phyloP scores from a whole-genome alignment of 2,329 filamentous ascomycete genomes.

The Bipolaris sorokiniana region DNA sequence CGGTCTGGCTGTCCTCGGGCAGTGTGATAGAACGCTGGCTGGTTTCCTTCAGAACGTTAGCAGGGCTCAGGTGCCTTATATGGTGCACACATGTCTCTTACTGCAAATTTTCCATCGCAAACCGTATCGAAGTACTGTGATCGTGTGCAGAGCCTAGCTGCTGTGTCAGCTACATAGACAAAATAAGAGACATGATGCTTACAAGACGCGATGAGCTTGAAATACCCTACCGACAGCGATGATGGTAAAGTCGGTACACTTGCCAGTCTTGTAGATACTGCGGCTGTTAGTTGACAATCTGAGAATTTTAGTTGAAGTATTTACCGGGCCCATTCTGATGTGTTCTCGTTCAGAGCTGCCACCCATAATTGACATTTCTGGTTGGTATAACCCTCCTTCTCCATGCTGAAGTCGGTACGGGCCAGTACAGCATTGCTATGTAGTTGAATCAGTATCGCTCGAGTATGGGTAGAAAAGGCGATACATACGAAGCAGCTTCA shows the following conservation, averaged over 20 bases:
- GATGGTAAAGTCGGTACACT: slow-evolving; percentile 32
- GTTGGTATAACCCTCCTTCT: slow-evolving; percentile 14
- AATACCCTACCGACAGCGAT: slow-evolving; percentile 22
- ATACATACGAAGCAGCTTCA: slow-evolving; percentile 19
- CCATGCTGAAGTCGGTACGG: slow-evolving; percentile 21
- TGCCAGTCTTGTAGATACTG: slow-evolving; percentile 24
- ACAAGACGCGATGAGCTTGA: slow-evolving; percentile 28
- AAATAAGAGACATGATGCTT: background rate
- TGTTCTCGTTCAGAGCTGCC: background rate
- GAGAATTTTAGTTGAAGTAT: background rate
- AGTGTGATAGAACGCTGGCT: slow-evolving; percentile 15
- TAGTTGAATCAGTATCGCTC: background rate
- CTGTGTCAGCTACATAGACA: background rate
- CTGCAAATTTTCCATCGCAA: slow-evolving; percentile 23
- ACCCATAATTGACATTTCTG: slow-evolving; percentile 8
- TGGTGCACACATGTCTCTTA: background rate
- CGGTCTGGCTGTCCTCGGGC: slow-evolving; percentile 20
- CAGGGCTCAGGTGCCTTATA: background rate
- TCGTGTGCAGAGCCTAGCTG: slow-evolving; percentile 20
- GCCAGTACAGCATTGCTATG: slow-evolving; percentile 9
- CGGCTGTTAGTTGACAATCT: slow-evolving; percentile 1
- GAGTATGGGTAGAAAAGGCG: too few relatives aligned
- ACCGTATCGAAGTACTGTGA: slow-evolving; percentile 30
- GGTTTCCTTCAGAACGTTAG: slow-evolving; percentile 23
- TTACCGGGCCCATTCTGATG: slow-evolving; percentile 21